Conservation (phyloP, 441 rosid genomes). For the Populus hybrid region DNA sequence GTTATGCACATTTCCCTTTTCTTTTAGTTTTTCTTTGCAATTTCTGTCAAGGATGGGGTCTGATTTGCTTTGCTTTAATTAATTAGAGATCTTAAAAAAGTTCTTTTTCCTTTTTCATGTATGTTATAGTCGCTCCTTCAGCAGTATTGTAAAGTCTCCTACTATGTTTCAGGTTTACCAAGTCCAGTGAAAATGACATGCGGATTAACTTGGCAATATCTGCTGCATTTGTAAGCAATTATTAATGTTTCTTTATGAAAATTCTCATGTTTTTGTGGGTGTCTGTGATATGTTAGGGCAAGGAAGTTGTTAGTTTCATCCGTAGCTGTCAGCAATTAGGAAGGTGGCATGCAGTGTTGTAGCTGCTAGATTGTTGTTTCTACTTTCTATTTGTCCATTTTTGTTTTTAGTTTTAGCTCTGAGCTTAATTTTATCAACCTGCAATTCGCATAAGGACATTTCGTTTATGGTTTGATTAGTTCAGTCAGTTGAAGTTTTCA, state of each 20-base stretch:
- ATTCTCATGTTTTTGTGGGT: conserved; percentile 1
- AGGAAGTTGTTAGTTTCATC: not conserved
- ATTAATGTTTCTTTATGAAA: not conserved
- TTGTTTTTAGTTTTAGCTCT: not conserved
- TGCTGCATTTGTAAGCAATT: conserved; percentile 77
- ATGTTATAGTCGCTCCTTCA: conserved; percentile 16
- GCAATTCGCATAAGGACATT: too few relatives aligned
- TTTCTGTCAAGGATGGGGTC: not conserved
- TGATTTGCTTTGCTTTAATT: not conserved
- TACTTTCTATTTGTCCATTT: not conserved
- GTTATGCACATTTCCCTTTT: not conserved
- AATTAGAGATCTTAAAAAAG: not conserved
- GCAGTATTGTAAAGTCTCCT: not conserved
- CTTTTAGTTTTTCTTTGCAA: not conserved
- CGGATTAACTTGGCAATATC: conserved; percentile 84
- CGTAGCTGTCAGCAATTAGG: not conserved
- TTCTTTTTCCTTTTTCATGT: not conserved
- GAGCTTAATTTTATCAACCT: not conserved
- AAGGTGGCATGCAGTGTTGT: not conserved
- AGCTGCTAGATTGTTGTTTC: not conserved
- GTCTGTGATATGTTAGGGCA: not conserved
- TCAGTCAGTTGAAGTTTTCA: too few relatives aligned
- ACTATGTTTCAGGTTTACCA: conserved; percentile 55
- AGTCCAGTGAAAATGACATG: conserved; percentile 56
- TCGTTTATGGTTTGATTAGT: too few relatives aligned